Conservation (phyloP, 2,329 filamentous ascomycete species). For the Fonsecaea pugnacius region DNA sequence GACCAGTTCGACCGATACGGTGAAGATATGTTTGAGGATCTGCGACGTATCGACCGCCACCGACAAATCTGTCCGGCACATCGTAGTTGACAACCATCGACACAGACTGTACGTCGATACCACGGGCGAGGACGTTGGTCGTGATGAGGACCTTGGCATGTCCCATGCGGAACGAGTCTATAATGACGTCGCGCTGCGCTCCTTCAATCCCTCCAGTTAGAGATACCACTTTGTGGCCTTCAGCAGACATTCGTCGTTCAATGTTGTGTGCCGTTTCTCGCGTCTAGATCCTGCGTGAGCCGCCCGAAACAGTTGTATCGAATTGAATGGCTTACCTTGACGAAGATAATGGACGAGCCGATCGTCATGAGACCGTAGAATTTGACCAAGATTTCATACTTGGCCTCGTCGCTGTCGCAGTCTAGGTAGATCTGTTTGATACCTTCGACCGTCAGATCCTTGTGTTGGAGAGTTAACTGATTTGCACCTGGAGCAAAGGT, state of each 20-base stretch:
- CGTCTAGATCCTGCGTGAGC: conserved; percentile 59
- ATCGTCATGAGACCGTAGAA: conserved; percentile 97
- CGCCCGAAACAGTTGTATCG: background rate
- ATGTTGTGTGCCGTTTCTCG: conserved; percentile 85
- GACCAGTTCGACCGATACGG: conserved; percentile 93
- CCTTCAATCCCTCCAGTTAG: conserved; percentile 89
- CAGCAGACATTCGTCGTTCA: conserved; percentile 79
- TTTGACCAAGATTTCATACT: conserved; percentile 86
- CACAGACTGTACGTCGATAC: conserved; percentile 89
- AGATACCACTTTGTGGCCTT: conserved; percentile 90
- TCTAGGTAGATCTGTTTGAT: conserved; percentile 99
- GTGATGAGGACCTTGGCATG: conserved; percentile 95
- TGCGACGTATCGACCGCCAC: conserved; percentile 53
- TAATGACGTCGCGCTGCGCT: conserved; percentile 76
- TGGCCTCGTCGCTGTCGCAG: conserved; percentile 77
- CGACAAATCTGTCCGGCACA: conserved; percentile 52
- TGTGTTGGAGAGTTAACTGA: conserved; percentile 81
- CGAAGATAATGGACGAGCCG: conserved; percentile 96
- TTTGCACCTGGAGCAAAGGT: conserved; percentile 86
- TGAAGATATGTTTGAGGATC: conserved; percentile 97
- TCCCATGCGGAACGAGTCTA: conserved; percentile 83
- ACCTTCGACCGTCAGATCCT: conserved; percentile 92
- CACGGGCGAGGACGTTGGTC: conserved; percentile 93
- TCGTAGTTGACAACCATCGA: conserved; percentile 99
- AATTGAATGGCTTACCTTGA: conserved; percentile 64